These are phyloP conservation scores for Rugonectria rugulosa DNA, from an alignment of 2,329 filamentous ascomycete genomes.

Conservation along the genomic window DNA sequence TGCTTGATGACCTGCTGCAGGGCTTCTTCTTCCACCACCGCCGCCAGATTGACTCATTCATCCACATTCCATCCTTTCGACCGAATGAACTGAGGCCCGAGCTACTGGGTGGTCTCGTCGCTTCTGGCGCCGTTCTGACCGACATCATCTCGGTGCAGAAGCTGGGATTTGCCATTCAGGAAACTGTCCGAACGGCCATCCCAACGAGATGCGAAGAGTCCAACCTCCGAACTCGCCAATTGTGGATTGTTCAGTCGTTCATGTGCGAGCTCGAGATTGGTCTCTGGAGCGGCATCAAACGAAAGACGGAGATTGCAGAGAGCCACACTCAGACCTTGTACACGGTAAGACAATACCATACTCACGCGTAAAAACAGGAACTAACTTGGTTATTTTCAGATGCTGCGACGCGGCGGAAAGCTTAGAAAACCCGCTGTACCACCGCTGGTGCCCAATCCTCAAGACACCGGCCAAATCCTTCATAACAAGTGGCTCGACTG, in stretches of 20 bases:
- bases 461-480: slow-evolving; percentile 16
- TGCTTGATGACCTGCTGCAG: slow-evolving; percentile 18
- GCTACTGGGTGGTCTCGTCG: slow-evolving; percentile 11
- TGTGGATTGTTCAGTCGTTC: slow-evolving; percentile 20
- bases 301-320: slow-evolving; percentile 27
- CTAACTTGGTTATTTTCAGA: slow-evolving; percentile 1
- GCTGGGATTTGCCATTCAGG: slow-evolving; percentile 23
- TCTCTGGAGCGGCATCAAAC: slow-evolving; percentile 24
- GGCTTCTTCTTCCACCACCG: slow-evolving; percentile 24
- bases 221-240: slow-evolving; percentile 14
- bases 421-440: slow-evolving; percentile 9
- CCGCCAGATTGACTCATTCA: slow-evolving; percentile 17
- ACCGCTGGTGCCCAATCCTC: neutral
- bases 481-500: slow-evolving; percentile 24
- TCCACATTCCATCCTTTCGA: slow-evolving; percentile 19
- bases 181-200: slow-evolving; percentile 15
- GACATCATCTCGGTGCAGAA: slow-evolving; percentile 19
- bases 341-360: slow-evolving; percentile 12
- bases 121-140: slow-evolving; percentile 4
- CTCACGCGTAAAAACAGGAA: neutral
- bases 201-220: slow-evolving; percentile 17
- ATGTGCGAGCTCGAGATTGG: slow-evolving; percentile 24
- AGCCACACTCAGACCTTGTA: slow-evolving; percentile 22
- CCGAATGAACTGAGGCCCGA: slow-evolving; percentile 16
- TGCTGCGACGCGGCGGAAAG: slow-evolving; percentile 16